These are phyloP conservation scores for Mycena galopus DNA, from an alignment of 768 basidiomycete genomes.

Conservation along the genomic window DNA sequence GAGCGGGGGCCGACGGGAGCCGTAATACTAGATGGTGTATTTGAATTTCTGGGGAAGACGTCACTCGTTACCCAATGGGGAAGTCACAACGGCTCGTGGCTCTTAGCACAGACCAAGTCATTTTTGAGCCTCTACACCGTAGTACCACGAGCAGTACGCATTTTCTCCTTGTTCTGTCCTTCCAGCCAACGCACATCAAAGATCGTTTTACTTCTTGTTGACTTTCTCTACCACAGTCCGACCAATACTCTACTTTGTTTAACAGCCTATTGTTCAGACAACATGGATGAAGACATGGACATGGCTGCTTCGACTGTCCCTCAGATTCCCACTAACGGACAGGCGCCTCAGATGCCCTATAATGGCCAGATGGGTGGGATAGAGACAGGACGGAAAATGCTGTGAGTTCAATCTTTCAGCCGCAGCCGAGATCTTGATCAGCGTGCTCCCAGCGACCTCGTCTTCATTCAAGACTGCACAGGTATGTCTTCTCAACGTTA, in stretches of 20 bases:
- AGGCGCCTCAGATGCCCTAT: conserved; percentile 52
- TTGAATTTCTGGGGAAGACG: background rate
- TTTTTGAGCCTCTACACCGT: conserved; percentile 14
- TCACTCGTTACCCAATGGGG: conserved; percentile 15
- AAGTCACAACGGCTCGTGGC: background rate
- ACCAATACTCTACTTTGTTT: conserved; percentile 15
- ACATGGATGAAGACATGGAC: conserved; percentile 88
- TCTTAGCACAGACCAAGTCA: conserved; percentile 31
- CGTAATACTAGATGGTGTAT: no score
- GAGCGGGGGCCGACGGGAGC: conserved; percentile 63
- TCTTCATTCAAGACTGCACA: conserved; percentile 97
- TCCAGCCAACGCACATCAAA: conserved; percentile 30
- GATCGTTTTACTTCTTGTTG: conserved; percentile 12
- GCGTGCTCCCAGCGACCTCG: conserved; percentile 76
- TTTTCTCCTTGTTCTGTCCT: conserved; percentile 15
- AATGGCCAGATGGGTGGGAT: conserved; percentile 42
- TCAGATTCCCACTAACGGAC: conserved; percentile 49
- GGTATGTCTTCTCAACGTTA: no score
- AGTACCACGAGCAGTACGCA: conserved; percentile 34
- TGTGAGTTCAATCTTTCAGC: conserved; percentile 62
- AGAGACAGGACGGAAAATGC: conserved; percentile 73
- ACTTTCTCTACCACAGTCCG: conserved; percentile 18
- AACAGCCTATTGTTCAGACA: conserved; percentile 34
- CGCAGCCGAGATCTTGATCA: conserved; percentile 32
- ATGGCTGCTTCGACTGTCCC: conserved; percentile 56